Conservation (phyloP, 805 yeast species). For the Schwanniomyces pseudopolymorphus region DNA sequence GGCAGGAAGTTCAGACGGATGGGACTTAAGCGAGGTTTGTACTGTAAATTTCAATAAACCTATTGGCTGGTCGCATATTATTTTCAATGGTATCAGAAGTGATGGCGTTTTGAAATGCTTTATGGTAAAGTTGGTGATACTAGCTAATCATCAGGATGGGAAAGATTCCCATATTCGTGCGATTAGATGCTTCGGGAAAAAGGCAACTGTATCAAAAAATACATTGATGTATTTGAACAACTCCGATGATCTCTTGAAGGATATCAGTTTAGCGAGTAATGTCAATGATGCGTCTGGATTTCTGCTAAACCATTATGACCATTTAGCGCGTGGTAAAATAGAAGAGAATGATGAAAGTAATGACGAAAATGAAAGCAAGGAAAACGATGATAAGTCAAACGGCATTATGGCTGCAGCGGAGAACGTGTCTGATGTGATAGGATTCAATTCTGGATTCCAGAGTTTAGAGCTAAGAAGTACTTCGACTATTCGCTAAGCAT, state of each 20-base stretch:
- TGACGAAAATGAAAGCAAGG: conserved; percentile 16
- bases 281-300: conserved; percentile 24
- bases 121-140: conserved; percentile 57
- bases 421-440: conserved; percentile 38
- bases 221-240: neutral
- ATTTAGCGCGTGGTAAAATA: conserved; percentile 6
- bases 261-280: conserved; percentile 26
- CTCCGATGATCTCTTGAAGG: conserved; percentile 17
- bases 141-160: conserved; percentile 89
- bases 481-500: conserved; percentile 34
- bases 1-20: conserved; percentile 75
- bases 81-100: conserved; percentile 52
- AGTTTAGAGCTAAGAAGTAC: conserved; percentile 35
- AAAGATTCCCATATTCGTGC: conserved; percentile 91
- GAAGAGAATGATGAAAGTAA: conserved; percentile 12
- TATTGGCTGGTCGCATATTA: conserved; percentile 73
- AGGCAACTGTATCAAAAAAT: conserved; percentile 16
- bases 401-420: conserved; percentile 14
- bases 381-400: conserved; percentile 17
- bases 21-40: conserved; percentile 70
- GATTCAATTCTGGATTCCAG: conserved; percentile 44
- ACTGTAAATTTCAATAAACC: conserved; percentile 62
- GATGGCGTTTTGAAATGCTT: conserved; percentile 66
- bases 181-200: conserved; percentile 53
- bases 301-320: conserved; percentile 22